A percentile compares a stretch with the other conserved stretches of the same genome.
Evolutionary conservation across 2,329 filamentous ascomycete genomes (phyloP).

Genomic region (Parascedosporium putredinis): DNA sequence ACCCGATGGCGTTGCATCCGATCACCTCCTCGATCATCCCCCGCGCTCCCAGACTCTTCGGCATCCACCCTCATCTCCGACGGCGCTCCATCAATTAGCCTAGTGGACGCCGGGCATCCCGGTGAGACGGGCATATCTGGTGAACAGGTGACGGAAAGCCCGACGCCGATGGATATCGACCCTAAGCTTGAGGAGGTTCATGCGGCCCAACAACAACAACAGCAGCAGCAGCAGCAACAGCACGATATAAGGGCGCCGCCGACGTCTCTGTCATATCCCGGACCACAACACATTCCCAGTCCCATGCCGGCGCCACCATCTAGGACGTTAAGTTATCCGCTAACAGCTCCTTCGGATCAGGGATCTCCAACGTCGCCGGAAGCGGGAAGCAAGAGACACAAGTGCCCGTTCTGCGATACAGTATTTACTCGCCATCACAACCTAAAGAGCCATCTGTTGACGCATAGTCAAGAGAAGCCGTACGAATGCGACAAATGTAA

Average conservation of each 20-base stretch:
- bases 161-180: slow-evolving; percentile 45
- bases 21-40: slow-evolving; percentile 14
- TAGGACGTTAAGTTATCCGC: slow-evolving; percentile 48
- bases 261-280: slow-evolving; percentile 45
- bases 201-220: slow-evolving; percentile 35
- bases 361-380: slow-evolving; percentile 46
- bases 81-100: slow-evolving; percentile 20
- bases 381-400: slow-evolving; percentile 66
- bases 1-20: slow-evolving; percentile 21
- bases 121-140: slow-evolving; percentile 32
- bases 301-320: slow-evolving; percentile 32
- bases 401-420: slow-evolving; percentile 91
- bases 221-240: background rate
- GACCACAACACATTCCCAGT: slow-evolving; percentile 32
- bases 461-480: slow-evolving; percentile 96
- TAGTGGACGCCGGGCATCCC: slow-evolving; percentile 31
- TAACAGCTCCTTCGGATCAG: slow-evolving; percentile 32
- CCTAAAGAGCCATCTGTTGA: slow-evolving; percentile 91
- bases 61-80: slow-evolving; percentile 17
- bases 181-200: slow-evolving; percentile 17
- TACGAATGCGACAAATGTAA: slow-evolving; percentile 91
- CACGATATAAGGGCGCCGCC: slow-evolving; percentile 36
- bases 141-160: slow-evolving; percentile 36
- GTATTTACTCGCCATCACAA: slow-evolving; percentile 98
- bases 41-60: slow-evolving; percentile 16